Percentiles rank a stretch among this genome's conserved stretches.
Evolutionary conservation across 768 basidiomycete genomes (phyloP).

Genomic region (Tylopilus subfusipes): DNA sequence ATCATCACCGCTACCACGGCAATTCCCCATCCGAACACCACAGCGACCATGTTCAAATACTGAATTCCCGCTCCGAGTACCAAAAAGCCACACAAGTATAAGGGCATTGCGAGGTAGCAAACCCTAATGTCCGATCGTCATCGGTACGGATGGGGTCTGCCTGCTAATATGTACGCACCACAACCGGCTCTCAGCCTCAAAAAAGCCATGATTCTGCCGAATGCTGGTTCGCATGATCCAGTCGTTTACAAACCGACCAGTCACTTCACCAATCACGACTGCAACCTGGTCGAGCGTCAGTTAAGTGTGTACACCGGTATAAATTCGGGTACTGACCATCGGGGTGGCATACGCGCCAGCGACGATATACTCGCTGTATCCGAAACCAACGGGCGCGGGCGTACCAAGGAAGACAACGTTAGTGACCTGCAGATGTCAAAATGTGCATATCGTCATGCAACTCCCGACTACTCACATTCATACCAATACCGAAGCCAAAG

Average conservation of each 20-base stretch:
- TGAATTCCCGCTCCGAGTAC: conserved; percentile 39
- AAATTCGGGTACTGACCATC: conserved; percentile 31
- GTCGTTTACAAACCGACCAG: conserved; percentile 51
- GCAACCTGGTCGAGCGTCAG: conserved; percentile 35
- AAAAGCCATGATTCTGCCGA: conserved; percentile 47
- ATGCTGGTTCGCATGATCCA: conserved; percentile 43
- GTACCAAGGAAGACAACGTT: conserved; percentile 52
- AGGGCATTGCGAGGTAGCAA: conserved; percentile 38
- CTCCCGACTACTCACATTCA: conserved; percentile 32
- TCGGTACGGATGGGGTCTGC: too few relatives aligned
- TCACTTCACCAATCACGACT: conserved; percentile 48
- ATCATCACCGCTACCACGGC: conserved; percentile 36
- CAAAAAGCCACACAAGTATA: conserved; percentile 42
- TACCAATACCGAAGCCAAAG: conserved; percentile 50
- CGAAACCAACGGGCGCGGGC: conserved; percentile 46
- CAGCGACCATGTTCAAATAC: conserved; percentile 24
- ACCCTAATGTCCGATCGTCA: conserved; percentile 20
- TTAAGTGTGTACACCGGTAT: neutral
- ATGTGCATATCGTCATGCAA: neutral
- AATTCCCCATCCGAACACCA: conserved; percentile 45
- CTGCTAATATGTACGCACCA: conserved; percentile 27
- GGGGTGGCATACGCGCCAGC: conserved; percentile 45
- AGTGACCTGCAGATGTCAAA: conserved; percentile 39
- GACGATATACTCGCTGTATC: conserved; percentile 38
- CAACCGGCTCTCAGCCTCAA: conserved; percentile 48